These are phyloP conservation scores for Claviceps citrina DNA, from an alignment of 2,329 filamentous ascomycete genomes.

Conservation along the genomic window DNA sequence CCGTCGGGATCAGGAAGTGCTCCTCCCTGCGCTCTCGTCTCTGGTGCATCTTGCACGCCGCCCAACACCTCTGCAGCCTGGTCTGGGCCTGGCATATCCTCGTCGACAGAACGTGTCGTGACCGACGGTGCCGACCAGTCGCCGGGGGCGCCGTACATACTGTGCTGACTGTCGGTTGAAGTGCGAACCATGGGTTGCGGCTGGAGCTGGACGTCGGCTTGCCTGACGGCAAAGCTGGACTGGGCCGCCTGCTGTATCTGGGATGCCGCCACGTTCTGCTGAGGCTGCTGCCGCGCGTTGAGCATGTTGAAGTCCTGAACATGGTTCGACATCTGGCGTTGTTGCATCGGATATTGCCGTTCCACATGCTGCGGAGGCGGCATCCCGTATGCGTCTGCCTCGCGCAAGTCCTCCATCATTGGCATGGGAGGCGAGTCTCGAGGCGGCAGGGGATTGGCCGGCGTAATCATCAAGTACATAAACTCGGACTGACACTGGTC, in stretches of 20 bases:
- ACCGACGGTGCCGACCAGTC: conserved; percentile 22
- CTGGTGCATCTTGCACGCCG: conserved; percentile 25
- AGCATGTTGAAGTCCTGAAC: conserved; percentile 36
- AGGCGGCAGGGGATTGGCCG: conserved; percentile 49
- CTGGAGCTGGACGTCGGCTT: conserved; percentile 27
- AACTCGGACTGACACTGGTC: conserved; percentile 52
- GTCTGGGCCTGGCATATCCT: conserved; percentile 18
- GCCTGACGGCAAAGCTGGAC: conserved; percentile 19
- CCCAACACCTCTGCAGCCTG: conserved; percentile 25
- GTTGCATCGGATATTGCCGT: conserved; percentile 23
- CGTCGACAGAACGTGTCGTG: conserved; percentile 21
- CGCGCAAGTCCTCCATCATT: conserved; percentile 42
- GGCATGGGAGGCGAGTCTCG: conserved; percentile 45
- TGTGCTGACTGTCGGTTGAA: conserved; percentile 32
- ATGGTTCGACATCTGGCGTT: conserved; percentile 38
- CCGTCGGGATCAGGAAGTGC: conserved; percentile 47
- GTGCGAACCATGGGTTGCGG: conserved; percentile 38
- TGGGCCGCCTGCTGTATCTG: conserved; percentile 27
- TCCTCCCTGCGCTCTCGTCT: conserved; percentile 31
- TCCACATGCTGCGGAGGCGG: conserved; percentile 27
- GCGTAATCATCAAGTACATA: conserved; percentile 52
- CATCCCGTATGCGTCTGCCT: conserved; percentile 36
- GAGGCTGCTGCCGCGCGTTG: conserved; percentile 35
- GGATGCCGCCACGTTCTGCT: conserved; percentile 48
- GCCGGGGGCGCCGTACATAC: conserved; percentile 22